Conservation (phyloP, 305 asterid species). For the Fraxinus nigra region DNA sequence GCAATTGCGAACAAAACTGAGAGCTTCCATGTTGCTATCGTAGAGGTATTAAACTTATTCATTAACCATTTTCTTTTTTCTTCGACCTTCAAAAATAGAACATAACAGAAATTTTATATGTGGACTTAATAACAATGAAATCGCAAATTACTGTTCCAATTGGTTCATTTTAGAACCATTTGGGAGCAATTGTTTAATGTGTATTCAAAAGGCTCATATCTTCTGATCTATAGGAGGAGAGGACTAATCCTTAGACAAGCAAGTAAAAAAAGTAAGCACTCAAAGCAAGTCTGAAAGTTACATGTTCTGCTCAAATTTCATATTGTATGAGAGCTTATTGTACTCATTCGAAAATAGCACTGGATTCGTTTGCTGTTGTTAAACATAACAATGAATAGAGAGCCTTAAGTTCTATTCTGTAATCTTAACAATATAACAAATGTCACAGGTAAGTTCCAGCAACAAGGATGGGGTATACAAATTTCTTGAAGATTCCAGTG, state of each 20-base stretch:
- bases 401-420: background rate
- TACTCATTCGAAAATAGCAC: background rate
- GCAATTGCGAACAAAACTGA: conserved; percentile 37
- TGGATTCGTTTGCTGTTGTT: background rate
- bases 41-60: conserved; percentile 36
- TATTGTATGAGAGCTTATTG: background rate
- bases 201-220: background rate
- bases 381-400: background rate
- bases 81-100: background rate
- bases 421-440: background rate
- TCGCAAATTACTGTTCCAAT: background rate
- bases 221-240: background rate
- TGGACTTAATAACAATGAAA: background rate
- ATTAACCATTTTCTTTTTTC: background rate
- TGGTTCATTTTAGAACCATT: background rate
- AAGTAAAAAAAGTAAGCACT: background rate
- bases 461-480: background rate
- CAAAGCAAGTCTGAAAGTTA: background rate
- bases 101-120: background rate
- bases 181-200: background rate
- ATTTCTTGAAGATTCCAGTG: background rate
- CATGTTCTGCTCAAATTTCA: background rate
- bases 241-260: background rate
- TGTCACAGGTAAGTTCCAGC: background rate
- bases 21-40: conserved; percentile 49